Evolutionary conservation across 192 early-diverging fungal species (phyloP).

Genomic region (Haplosporangium gracile): DNA sequence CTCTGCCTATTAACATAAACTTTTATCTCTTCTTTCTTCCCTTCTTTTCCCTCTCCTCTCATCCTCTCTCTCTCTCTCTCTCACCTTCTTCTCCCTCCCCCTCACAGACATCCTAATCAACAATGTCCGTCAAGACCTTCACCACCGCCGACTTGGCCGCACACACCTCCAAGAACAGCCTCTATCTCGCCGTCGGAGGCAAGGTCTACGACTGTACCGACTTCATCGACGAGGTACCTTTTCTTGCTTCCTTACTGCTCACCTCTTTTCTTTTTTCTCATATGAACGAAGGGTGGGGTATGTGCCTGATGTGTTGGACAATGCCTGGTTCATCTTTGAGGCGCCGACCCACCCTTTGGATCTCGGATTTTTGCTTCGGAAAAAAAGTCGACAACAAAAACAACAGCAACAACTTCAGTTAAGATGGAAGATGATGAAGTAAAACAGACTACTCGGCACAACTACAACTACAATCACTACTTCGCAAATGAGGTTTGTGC

Average conservation of each 20-base stretch:
- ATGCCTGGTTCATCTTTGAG: background rate
- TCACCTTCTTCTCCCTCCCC: background rate
- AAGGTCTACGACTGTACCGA: slow-evolving; percentile 87
- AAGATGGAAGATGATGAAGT: background rate
- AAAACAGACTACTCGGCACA: background rate
- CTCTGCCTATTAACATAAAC: background rate
- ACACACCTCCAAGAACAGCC: slow-evolving; percentile 80
- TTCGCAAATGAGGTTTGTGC: background rate
- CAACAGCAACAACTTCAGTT: background rate
- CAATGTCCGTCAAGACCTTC: slow-evolving; percentile 70
- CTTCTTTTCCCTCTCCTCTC: background rate
- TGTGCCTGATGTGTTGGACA: background rate
- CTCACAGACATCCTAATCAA: slow-evolving; percentile 6
- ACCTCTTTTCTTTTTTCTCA: background rate
- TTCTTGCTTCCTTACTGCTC: background rate
- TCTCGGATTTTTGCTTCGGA: slow-evolving; percentile 7
- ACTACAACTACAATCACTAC: background rate
- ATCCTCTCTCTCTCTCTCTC: background rate
- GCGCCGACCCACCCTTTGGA: slow-evolving; percentile 1
- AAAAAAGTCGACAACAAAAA: background rate
- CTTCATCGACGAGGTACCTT: slow-evolving; percentile 80
- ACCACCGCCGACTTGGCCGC: slow-evolving; percentile 77
- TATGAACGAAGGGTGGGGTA: background rate
- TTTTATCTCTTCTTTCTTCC: background rate
- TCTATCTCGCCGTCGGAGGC: slow-evolving; percentile 85